phyloP scores from a whole-genome alignment of 2,329 filamentous ascomycete genomes.

The Fusarium buxicola region DNA sequence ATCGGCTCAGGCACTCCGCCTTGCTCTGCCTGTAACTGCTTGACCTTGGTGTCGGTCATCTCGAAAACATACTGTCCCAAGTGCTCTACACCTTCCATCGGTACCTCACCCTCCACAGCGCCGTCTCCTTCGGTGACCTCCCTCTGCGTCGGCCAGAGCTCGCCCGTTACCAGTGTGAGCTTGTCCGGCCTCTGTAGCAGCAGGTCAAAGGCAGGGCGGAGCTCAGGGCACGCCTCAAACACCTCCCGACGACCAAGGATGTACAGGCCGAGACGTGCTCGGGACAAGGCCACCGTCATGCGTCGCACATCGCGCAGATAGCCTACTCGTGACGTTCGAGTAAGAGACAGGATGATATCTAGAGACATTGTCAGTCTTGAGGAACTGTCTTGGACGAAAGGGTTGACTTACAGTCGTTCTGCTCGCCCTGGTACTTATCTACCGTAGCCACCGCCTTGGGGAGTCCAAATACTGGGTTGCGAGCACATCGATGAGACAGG shows the following conservation, averaged over 20 bases:
- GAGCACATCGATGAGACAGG: slow-evolving; percentile 82
- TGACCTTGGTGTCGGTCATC: slow-evolving; percentile 79
- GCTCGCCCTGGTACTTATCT: slow-evolving; percentile 98
- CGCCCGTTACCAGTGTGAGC: slow-evolving; percentile 82
- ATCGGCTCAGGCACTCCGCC: slow-evolving; percentile 40
- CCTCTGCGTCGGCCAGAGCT: slow-evolving; percentile 82
- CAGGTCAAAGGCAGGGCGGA: slow-evolving; percentile 85
- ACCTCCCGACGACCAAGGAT: slow-evolving; percentile 88
- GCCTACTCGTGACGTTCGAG: slow-evolving; percentile 86
- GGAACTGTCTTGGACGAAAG: not conserved
- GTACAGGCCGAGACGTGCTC: slow-evolving; percentile 91
- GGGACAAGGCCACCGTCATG: slow-evolving; percentile 92
- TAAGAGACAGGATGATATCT: slow-evolving; percentile 95
- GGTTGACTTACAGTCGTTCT: slow-evolving; percentile 88
- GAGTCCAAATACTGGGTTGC: slow-evolving; percentile 86
- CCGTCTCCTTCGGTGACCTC: slow-evolving; percentile 55
- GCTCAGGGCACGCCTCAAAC: slow-evolving; percentile 89
- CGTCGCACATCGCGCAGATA: slow-evolving; percentile 94
- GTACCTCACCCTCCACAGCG: slow-evolving; percentile 66
- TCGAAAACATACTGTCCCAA: slow-evolving; percentile 95
- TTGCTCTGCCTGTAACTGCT: slow-evolving; percentile 59
- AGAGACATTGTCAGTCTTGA: slow-evolving; percentile 35
- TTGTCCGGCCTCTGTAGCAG: slow-evolving; percentile 84
- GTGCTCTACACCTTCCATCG: slow-evolving; percentile 94
- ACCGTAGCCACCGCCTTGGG: slow-evolving; percentile 93